A percentile compares a stretch with the other conserved stretches of the same genome.
phyloP scores from a whole-genome alignment of 1,284 basidiomycete species.

The Moniliophthora roreri region DNA sequence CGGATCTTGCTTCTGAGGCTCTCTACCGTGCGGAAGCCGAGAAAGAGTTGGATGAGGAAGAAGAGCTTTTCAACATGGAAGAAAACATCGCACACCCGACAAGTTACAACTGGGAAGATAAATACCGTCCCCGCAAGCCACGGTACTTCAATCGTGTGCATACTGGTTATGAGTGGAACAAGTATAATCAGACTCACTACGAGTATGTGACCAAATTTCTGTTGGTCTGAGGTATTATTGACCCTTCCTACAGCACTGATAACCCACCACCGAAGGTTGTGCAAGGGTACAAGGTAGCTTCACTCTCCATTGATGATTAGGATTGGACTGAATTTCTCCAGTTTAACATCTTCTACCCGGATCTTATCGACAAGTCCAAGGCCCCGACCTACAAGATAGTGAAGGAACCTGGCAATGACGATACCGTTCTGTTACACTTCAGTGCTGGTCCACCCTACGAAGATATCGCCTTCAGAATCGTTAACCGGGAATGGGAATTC shows the following conservation, averaged over 20 bases:
- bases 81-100: conserved; percentile 81
- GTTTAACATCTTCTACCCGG: conserved; percentile 96
- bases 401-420: conserved; percentile 89
- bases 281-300: conserved; percentile 90
- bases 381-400: conserved; percentile 95
- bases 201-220: conserved; percentile 61
- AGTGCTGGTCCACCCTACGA: conserved; percentile 98
- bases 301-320: conserved; percentile 1
- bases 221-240: conserved; percentile 4
- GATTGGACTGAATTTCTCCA: conserved; percentile 30
- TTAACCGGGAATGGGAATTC: conserved; percentile 98
- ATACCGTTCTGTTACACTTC: conserved; percentile 93
- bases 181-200: conserved; percentile 98
- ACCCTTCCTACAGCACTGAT: conserved; percentile 63
- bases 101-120: conserved; percentile 97
- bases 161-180: conserved; percentile 99
- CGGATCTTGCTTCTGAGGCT: conserved; percentile 83
- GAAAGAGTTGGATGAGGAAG: conserved; percentile 91
- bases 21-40: conserved; percentile 87
- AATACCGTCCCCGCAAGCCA: conserved; percentile 97
- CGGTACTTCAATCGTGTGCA: conserved; percentile 99
- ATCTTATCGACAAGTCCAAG: conserved; percentile 95
- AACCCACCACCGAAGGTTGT: conserved; percentile 98
- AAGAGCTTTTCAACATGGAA: conserved; percentile 91
- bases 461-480: conserved; percentile 97